A percentile compares a stretch with the other conserved stretches of the same genome.
These are phyloP conservation scores for Cryptosporidium andersoni DNA, from an alignment of 169 alveolate species.

Conservation along the genomic window DNA sequence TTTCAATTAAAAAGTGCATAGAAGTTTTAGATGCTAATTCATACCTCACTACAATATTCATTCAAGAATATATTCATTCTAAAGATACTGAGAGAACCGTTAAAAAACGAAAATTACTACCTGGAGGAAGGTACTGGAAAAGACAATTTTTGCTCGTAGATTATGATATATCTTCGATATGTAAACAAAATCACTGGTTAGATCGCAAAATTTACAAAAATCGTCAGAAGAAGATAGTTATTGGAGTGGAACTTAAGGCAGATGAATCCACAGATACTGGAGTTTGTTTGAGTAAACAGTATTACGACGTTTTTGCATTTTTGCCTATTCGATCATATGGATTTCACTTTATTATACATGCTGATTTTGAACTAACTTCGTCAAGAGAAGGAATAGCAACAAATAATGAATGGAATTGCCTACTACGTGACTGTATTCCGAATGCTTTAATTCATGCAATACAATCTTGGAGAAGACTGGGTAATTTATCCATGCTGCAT, in stretches of 20 bases:
- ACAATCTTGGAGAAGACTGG: not conserved
- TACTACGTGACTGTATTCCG: slow-evolving; percentile 36
- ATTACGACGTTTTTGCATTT: slow-evolving; percentile 37
- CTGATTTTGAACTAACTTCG: slow-evolving; percentile 73
- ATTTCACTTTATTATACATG: slow-evolving; percentile 74
- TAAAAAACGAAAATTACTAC: slow-evolving; percentile 9
- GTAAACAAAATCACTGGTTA: not conserved
- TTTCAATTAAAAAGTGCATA: no score
- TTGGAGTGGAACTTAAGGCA: slow-evolving; percentile 21
- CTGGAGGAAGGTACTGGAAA: not conserved
- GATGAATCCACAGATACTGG: not conserved
- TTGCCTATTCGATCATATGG: slow-evolving; percentile 76
- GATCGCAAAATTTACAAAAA: not conserved
- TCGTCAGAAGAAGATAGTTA: not conserved
- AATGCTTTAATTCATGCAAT: slow-evolving; percentile 13
- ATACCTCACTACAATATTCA: no score
- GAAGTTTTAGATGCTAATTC: no score
- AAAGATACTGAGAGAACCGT: not conserved
- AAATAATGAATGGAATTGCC: slow-evolving; percentile 37
- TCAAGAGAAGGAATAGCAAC: slow-evolving; percentile 72
- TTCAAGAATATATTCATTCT: not conserved
- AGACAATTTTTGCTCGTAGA: slow-evolving; percentile 23
- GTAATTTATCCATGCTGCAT: slow-evolving; percentile 28
- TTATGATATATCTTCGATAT: not conserved
- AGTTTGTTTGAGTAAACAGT: no score